These are phyloP conservation scores for Scedosporium boydii DNA, from an alignment of 2,329 filamentous ascomycete genomes.

Conservation along the genomic window DNA sequence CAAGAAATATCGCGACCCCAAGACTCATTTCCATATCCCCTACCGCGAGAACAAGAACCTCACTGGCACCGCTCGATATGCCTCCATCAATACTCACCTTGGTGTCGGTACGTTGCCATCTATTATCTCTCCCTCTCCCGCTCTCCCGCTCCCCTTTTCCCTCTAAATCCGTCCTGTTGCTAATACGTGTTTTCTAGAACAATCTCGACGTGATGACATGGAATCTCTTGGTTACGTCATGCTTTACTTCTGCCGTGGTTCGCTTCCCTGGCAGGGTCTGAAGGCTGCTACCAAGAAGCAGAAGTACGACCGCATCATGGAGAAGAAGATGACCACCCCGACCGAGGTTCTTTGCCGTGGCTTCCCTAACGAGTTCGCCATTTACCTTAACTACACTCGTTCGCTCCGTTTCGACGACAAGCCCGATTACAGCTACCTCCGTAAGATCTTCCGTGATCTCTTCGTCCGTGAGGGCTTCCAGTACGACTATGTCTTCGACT, in stretches of 20 bases:
- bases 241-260: slow-evolving; percentile 99
- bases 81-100: slow-evolving; percentile 96
- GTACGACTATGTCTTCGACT: slow-evolving; percentile 99
- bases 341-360: slow-evolving; percentile 98
- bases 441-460: slow-evolving; percentile 99
- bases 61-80: slow-evolving; percentile 96
- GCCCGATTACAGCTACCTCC: slow-evolving; percentile 98
- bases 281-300: slow-evolving; percentile 99
- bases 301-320: slow-evolving; percentile 99
- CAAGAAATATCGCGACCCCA: slow-evolving; percentile 99
- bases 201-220: slow-evolving; percentile 99
- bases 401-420: slow-evolving; percentile 99
- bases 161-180: not conserved
- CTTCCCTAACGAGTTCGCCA: slow-evolving; percentile 98
- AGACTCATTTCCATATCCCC: slow-evolving; percentile 99
- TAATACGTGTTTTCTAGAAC: slow-evolving; percentile 41
- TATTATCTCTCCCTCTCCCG: slow-evolving; percentile 2
- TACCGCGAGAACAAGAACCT: slow-evolving; percentile 99
- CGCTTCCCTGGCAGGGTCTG: slow-evolving; percentile 95
- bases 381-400: slow-evolving; percentile 98
- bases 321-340: slow-evolving; percentile 99
- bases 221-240: slow-evolving; percentile 98
- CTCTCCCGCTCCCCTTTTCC: slow-evolving; percentile 4
- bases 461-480: slow-evolving; percentile 99
- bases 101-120: slow-evolving; percentile 61